Percentiles rank a stretch among this genome's conserved stretches.
Conservation (phyloP, 148 eudicot species). For the Nepenthes gracilis region DNA sequence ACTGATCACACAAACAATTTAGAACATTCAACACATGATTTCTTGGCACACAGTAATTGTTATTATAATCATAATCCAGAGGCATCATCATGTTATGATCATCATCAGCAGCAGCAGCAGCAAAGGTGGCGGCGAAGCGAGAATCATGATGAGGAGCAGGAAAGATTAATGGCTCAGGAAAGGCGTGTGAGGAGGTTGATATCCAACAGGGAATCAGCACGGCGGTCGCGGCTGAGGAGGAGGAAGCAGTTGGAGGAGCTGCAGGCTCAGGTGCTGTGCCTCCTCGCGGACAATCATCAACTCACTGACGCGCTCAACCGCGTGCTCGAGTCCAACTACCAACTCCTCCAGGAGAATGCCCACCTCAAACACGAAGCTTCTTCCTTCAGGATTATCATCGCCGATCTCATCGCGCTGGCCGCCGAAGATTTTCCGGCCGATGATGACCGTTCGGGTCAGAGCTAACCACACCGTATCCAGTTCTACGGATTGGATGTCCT, state of each 20-base stretch:
- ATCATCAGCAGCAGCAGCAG: too few relatives aligned
- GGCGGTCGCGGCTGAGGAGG: conserved; percentile 32
- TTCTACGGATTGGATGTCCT: too few relatives aligned
- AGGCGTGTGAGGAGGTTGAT: conserved; percentile 22
- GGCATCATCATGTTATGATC: too few relatives aligned
- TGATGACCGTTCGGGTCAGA: too few relatives aligned
- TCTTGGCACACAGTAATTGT: too few relatives aligned
- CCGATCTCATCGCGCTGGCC: conserved; percentile 13
- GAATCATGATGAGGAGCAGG: conserved; percentile 13
- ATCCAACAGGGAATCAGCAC: conserved; percentile 34
- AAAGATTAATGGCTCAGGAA: conserved; percentile 2
- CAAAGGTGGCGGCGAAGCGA: too few relatives aligned
- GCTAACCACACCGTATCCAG: too few relatives aligned
- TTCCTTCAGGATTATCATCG: conserved; percentile 16
- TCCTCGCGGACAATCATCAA: conserved; percentile 24
- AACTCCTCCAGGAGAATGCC: conserved; percentile 28
- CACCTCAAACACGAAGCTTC: conserved; percentile 20
- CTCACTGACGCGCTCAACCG: conserved; percentile 26
- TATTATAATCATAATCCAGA: too few relatives aligned
- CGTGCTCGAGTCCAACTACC: conserved; percentile 29
- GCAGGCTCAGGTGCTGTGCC: conserved; percentile 21
- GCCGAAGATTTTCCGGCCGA: too few relatives aligned
- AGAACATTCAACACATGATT: too few relatives aligned
- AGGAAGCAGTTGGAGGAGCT: conserved; percentile 28
- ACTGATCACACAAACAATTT: too few relatives aligned